Percentiles rank a stretch among this genome's conserved stretches.
phyloP scores from a whole-genome alignment of 495 filamentous ascomycete genomes.

The Hypoxylon cercidicola region DNA sequence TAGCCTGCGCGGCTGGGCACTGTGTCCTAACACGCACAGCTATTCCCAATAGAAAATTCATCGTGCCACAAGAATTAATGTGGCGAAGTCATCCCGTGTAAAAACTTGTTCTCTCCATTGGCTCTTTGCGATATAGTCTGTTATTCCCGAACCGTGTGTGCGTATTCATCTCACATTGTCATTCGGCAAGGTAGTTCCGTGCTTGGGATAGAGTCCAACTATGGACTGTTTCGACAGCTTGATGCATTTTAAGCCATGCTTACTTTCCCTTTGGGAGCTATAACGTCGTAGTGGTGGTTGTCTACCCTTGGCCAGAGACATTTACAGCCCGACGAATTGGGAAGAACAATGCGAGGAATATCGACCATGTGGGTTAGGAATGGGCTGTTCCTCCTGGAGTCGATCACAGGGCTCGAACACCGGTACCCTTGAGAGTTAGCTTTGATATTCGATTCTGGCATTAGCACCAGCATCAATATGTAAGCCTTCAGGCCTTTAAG shows the following conservation, averaged over 20 bases:
- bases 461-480: slow-evolving; percentile 16
- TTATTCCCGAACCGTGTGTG: slow-evolving; percentile 25
- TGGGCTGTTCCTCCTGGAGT: slow-evolving; percentile 11
- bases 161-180: slow-evolving; percentile 1
- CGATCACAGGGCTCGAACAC: slow-evolving; percentile 26
- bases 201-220: slow-evolving; percentile 14
- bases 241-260: slow-evolving; percentile 17
- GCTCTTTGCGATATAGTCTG: slow-evolving; percentile 3
- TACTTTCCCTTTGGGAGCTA: slow-evolving; percentile 20
- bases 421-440: slow-evolving; percentile 8
- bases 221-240: slow-evolving; percentile 28
- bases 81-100: slow-evolving; percentile 15
- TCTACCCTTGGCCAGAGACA: slow-evolving; percentile 9
- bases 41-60: slow-evolving; percentile 9
- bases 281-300: slow-evolving; percentile 7
- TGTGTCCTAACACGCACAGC: background rate
- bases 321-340: slow-evolving; percentile 24
- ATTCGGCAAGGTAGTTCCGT: slow-evolving; percentile 28
- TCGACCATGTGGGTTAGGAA: slow-evolving; percentile 20
- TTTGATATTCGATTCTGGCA: background rate
- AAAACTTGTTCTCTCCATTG: slow-evolving; percentile 2
- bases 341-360: slow-evolving; percentile 22
- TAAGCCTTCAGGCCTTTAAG: background rate
- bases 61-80: slow-evolving; percentile 17
- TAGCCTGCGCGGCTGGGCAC: slow-evolving; percentile 10